Conservation (phyloP, 768 basidiomycete genomes). For the Rhizopogon vulgaris region DNA sequence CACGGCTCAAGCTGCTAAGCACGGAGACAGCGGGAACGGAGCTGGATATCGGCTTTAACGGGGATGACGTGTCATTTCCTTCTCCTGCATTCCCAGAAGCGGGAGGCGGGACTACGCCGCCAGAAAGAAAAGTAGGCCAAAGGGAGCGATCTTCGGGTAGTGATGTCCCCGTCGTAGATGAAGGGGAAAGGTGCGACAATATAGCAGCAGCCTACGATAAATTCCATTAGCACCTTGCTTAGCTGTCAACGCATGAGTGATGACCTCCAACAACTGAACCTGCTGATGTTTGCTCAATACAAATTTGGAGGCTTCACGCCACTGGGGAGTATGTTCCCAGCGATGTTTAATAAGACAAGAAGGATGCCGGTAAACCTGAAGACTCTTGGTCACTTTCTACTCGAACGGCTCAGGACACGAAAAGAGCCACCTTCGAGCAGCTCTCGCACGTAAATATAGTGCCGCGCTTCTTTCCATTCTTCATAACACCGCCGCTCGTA, state of each 20-base stretch:
- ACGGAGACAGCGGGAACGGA: conserved; percentile 42
- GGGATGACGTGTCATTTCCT: conserved; percentile 5
- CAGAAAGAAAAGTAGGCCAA: conserved; percentile 82
- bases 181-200: conserved; percentile 76
- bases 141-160: conserved; percentile 91
- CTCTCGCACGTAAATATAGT: conserved; percentile 89
- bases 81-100: conserved; percentile 17
- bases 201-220: conserved; percentile 80
- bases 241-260: background rate
- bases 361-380: conserved; percentile 82
- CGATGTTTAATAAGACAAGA: conserved; percentile 96
- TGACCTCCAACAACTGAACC: conserved; percentile 89
- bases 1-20: conserved; percentile 15
- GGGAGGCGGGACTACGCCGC: conserved; percentile 59
- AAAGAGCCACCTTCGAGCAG: conserved; percentile 72
- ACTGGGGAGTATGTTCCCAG: conserved; percentile 96
- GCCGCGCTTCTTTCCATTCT: conserved; percentile 69
- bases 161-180: conserved; percentile 55
- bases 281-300: conserved; percentile 95
- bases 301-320: conserved; percentile 89
- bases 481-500: conserved; percentile 17
- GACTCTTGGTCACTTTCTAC: background rate
- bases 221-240: conserved; percentile 5
- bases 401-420: background rate
- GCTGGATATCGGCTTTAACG: conserved; percentile 35